Conservation (phyloP, 2,329 filamentous ascomycete genomes). For the Leptographium wingfieldii region DNA sequence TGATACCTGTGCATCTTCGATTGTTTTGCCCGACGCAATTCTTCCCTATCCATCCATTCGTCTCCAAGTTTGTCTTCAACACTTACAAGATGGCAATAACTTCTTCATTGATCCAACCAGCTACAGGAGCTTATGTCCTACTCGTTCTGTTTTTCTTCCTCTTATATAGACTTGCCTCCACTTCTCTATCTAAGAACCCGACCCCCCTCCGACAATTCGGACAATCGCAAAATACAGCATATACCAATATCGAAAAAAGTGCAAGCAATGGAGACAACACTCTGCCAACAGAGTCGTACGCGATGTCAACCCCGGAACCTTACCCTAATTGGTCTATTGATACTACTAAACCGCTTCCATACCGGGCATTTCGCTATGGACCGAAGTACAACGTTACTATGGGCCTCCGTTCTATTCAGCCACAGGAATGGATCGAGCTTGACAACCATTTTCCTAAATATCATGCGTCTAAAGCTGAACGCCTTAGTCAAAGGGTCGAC, state of each 20-base stretch:
- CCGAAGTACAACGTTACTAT: slow-evolving; percentile 67
- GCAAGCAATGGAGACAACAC: slow-evolving; percentile 15
- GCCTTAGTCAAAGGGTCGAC: slow-evolving; percentile 52
- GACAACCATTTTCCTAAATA: slow-evolving; percentile 66
- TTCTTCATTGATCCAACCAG: neutral
- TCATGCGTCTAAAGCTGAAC: slow-evolving; percentile 56
- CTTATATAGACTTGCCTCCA: neutral
- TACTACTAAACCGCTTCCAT: slow-evolving; percentile 60
- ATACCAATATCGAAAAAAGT: neutral
- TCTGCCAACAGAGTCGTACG: slow-evolving; percentile 28
- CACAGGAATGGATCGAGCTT: slow-evolving; percentile 72
- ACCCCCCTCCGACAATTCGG: neutral
- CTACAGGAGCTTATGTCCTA: neutral
- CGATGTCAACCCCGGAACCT: slow-evolving; percentile 43
- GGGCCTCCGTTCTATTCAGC: slow-evolving; percentile 58
- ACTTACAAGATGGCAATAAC: neutral
- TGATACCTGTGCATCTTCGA: neutral
- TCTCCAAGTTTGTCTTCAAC: too few relatives aligned
- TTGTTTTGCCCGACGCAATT: neutral
- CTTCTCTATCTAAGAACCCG: neutral
- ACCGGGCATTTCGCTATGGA: slow-evolving; percentile 66
- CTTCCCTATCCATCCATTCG: neutral
- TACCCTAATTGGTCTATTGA: slow-evolving; percentile 58
- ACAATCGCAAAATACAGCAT: neutral
- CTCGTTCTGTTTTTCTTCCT: neutral